A percentile compares a stretch with the other conserved stretches of the same genome.
These are phyloP conservation scores for Salvia miltiorrhiza DNA, from an alignment of 257 asterid species.

Conservation along the genomic window DNA sequence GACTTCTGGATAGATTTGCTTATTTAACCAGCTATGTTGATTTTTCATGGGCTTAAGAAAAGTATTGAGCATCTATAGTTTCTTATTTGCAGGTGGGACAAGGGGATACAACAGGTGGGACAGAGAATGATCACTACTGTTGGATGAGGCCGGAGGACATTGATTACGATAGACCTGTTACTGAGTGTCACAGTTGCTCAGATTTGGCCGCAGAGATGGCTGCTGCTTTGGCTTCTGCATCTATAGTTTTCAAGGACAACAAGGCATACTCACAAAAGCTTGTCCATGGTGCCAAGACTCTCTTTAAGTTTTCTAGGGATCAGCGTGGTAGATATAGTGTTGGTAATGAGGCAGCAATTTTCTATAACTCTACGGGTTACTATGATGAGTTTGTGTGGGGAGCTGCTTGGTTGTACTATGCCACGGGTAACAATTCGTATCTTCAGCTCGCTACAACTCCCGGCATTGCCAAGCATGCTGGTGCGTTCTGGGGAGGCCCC, in stretches of 20 bases:
- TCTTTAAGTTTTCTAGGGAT: conserved; percentile 70
- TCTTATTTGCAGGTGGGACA: conserved; percentile 60
- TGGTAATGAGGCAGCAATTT: conserved; percentile 56
- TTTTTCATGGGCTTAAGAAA: not conserved
- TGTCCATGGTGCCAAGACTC: conserved; percentile 89
- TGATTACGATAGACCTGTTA: conserved; percentile 64
- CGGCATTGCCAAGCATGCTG: conserved; percentile 78
- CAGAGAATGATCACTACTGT: conserved; percentile 79
- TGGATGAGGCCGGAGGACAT: conserved; percentile 98
- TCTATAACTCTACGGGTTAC: conserved; percentile 79
- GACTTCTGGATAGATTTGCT: not conserved
- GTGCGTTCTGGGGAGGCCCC: conserved; percentile 95
- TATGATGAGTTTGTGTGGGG: conserved; percentile 95
- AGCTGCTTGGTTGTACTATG: conserved; percentile 91
- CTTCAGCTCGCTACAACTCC: conserved; percentile 86
- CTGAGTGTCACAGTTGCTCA: conserved; percentile 65
- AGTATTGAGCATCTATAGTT: conserved; percentile 11
- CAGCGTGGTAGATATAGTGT: conserved; percentile 88
- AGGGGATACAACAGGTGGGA: conserved; percentile 73
- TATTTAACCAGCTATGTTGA: not conserved
- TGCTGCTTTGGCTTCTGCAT: conserved; percentile 95
- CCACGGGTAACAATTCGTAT: conserved; percentile 82
- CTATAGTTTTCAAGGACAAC: conserved; percentile 92
- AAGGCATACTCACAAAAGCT: conserved; percentile 88
- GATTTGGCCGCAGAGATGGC: conserved; percentile 98